A percentile compares a stretch with the other conserved stretches of the same genome.
Conservation (phyloP, 176 grass and related monocot genomes). For the Alloteropsis semialata region DNA sequence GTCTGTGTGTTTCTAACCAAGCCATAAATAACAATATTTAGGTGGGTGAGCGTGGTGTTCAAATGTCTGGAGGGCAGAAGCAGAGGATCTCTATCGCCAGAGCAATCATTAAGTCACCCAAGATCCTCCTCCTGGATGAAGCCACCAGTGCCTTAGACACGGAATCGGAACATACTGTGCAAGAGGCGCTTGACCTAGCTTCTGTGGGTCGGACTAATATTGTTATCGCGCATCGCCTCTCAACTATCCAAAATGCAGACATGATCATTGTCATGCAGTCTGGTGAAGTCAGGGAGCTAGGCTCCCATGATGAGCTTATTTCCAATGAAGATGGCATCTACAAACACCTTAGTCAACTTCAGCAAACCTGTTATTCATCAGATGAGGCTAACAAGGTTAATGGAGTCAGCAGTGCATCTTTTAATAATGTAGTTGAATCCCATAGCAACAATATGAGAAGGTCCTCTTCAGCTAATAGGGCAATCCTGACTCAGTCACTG, state of each 20-base stretch:
- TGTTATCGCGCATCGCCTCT: conserved; percentile 77
- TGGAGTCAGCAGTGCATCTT: not conserved
- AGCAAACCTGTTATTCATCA: conserved; percentile 41
- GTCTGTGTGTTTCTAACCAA: not conserved
- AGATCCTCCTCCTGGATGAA: conserved; percentile 87
- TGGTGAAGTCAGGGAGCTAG: conserved; percentile 63
- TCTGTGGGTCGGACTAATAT: conserved; percentile 63
- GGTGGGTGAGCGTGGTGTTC: conserved; percentile 78
- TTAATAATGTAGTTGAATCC: conserved; percentile 8
- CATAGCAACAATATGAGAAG: conserved; percentile 69
- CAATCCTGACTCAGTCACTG: conserved; percentile 51
- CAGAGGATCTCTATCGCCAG: conserved; percentile 88
- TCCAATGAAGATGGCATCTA: conserved; percentile 63
- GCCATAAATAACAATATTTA: conserved; percentile 9
- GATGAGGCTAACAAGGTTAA: not conserved
- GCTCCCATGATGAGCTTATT: conserved; percentile 72
- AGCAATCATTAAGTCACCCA: conserved; percentile 77
- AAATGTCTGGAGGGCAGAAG: conserved; percentile 88
- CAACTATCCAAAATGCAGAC: conserved; percentile 67
- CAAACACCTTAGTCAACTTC: conserved; percentile 58
- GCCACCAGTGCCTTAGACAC: conserved; percentile 82
- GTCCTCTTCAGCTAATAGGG: conserved; percentile 60
- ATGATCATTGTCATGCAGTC: conserved; percentile 70
- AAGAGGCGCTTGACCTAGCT: conserved; percentile 74
- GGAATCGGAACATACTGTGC: conserved; percentile 64